Evolutionary conservation across 2,329 filamentous ascomycete species (phyloP).

Genomic region (Penicillium sp.): DNA sequence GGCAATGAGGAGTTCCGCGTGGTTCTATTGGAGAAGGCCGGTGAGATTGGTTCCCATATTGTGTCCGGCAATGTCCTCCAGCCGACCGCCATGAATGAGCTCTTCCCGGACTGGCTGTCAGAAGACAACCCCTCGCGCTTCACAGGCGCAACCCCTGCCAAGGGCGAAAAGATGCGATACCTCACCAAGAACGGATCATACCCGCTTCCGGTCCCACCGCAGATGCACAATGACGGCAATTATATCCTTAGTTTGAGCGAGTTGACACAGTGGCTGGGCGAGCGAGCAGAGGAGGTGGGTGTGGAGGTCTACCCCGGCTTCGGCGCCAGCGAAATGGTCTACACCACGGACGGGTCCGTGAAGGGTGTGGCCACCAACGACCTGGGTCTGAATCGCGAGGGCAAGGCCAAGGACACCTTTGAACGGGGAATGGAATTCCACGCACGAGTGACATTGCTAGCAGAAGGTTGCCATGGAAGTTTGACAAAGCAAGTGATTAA

Average conservation of each 20-base stretch:
- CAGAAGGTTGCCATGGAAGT: slow-evolving; percentile 93
- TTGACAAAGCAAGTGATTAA: slow-evolving; percentile 92
- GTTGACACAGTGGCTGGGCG: slow-evolving; percentile 91
- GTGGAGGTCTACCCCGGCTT: slow-evolving; percentile 97
- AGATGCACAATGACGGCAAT: slow-evolving; percentile 98
- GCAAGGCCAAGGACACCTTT: slow-evolving; percentile 84
- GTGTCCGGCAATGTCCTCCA: slow-evolving; percentile 94
- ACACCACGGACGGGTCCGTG: slow-evolving; percentile 81
- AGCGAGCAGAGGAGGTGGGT: slow-evolving; percentile 92
- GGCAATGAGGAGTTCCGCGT: slow-evolving; percentile 97
- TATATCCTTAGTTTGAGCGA: slow-evolving; percentile 96
- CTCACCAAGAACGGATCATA: slow-evolving; percentile 77
- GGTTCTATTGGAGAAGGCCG: slow-evolving; percentile 88
- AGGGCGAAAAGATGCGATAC: slow-evolving; percentile 86
- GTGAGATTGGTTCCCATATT: slow-evolving; percentile 91
- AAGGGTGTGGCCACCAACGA: slow-evolving; percentile 96
- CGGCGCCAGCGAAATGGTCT: slow-evolving; percentile 88
- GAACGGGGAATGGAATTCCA: slow-evolving; percentile 99
- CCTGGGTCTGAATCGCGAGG: slow-evolving; percentile 76
- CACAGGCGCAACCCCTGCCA: slow-evolving; percentile 80
- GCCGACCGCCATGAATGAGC: slow-evolving; percentile 80
- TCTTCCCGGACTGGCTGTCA: slow-evolving; percentile 89
- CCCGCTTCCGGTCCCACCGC: slow-evolving; percentile 82
- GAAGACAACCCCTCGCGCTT: slow-evolving; percentile 87
- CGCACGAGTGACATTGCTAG: slow-evolving; percentile 85